phyloP scores from a whole-genome alignment of 2,329 filamentous ascomycete genomes.

The Graphiopsis chlorocephala region DNA sequence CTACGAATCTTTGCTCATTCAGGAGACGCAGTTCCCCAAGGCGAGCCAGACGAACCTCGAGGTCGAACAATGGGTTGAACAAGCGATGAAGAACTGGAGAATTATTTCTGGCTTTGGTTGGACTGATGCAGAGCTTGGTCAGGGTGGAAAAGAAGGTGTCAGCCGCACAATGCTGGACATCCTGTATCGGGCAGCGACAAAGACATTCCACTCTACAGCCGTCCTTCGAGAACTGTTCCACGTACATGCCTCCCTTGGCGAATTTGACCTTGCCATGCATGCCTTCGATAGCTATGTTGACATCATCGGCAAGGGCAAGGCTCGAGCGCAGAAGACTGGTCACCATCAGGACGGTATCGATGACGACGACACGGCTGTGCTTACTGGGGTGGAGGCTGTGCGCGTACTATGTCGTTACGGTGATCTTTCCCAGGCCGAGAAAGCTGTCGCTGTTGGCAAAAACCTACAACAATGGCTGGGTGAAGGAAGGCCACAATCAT shows the following conservation, averaged over 20 bases:
- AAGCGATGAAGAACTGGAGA: constrained; percentile 81
- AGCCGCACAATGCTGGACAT: constrained; percentile 77
- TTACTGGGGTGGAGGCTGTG: constrained; percentile 77
- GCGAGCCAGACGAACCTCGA: constrained; percentile 75
- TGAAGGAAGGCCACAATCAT: constrained; percentile 48
- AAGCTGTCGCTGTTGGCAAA: constrained; percentile 67
- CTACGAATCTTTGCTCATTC: constrained; percentile 76
- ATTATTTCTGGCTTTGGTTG: constrained; percentile 76
- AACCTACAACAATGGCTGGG: constrained; percentile 74
- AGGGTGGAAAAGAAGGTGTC: constrained; percentile 72
- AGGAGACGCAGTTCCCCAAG: constrained; percentile 78
- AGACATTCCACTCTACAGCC: constrained; percentile 91
- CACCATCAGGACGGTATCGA: constrained; percentile 71
- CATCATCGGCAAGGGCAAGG: constrained; percentile 80
- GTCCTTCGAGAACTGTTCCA: constrained; percentile 84
- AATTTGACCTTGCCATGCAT: constrained; percentile 88
- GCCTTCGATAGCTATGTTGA: constrained; percentile 90
- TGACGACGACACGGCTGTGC: constrained; percentile 70
- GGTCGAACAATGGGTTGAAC: constrained; percentile 77
- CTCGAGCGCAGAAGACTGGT: constrained; percentile 72
- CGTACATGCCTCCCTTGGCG: constrained; percentile 80
- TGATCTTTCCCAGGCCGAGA: constrained; percentile 69
- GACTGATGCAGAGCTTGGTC: constrained; percentile 76
- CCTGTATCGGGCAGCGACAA: constrained; percentile 84
- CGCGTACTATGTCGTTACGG: constrained; percentile 80